phyloP scores from a whole-genome alignment of 208 protist species.

The Jaenimonas drosophilae region DNA sequence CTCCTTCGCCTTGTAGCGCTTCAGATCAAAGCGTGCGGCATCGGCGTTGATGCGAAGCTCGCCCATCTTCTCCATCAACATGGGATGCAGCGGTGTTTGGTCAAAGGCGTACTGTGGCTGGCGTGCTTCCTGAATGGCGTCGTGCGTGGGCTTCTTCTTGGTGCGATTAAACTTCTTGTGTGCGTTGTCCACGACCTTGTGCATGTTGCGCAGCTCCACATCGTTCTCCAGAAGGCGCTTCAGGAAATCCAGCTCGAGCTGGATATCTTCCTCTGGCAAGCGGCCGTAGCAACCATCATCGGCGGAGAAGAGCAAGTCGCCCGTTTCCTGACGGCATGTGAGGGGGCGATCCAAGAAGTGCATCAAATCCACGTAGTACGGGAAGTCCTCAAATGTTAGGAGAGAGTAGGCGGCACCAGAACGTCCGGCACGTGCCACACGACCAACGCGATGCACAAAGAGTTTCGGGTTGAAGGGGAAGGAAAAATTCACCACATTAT shows the following conservation, averaged over 20 bases:
- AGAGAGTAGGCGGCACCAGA: constrained; percentile 93
- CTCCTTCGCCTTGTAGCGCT: constrained; percentile 79
- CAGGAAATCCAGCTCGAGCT: constrained; percentile 82
- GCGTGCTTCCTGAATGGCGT: constrained; percentile 75
- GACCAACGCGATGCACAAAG: constrained; percentile 97
- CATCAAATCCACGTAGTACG: constrained; percentile 88
- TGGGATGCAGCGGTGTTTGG: constrained; percentile 67
- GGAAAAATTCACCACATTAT: constrained; percentile 99
- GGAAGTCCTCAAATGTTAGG: constrained; percentile 94
- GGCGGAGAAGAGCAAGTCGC: constrained; percentile 62
- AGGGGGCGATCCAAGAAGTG: constrained; percentile 73
- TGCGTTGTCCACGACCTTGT: constrained; percentile 75
- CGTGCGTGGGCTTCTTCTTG: constrained; percentile 83
- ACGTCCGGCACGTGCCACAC: constrained; percentile 97
- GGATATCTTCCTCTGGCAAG: constrained; percentile 75
- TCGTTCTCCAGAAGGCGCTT: constrained; percentile 44
- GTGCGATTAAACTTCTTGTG: constrained; percentile 87
- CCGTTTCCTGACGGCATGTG: constrained; percentile 28
- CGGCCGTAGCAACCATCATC: constrained; percentile 87
- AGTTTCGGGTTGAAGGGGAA: constrained; percentile 97
- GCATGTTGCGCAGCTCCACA: constrained; percentile 72
- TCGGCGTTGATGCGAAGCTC: constrained; percentile 47
- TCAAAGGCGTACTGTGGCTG: constrained; percentile 75
- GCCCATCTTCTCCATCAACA: constrained; percentile 60
- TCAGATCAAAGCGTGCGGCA: constrained; percentile 53